A percentile compares a stretch with the other conserved stretches of the same genome.
phyloP scores from a whole-genome alignment of 2,329 filamentous ascomycete genomes.

The Bipolaris zeicola region DNA sequence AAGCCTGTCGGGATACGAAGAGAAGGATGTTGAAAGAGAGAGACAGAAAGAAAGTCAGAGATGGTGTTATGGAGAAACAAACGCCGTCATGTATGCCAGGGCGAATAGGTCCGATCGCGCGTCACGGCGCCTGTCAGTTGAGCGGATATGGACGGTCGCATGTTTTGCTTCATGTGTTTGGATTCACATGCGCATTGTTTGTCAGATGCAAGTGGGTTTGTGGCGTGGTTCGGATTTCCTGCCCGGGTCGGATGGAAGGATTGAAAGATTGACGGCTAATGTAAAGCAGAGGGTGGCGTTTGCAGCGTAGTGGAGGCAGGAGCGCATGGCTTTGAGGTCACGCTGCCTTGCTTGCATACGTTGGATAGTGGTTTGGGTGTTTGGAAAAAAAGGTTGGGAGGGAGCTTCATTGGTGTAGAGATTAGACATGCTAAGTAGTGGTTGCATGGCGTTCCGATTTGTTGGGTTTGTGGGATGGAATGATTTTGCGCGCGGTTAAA shows the following conservation, averaged over 20 bases:
- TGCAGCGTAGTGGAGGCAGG: conserved; percentile 4
- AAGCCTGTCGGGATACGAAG: not conserved
- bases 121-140: conserved; percentile 1
- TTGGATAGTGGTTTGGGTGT: conserved; percentile 7
- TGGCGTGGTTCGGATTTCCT: conserved; percentile 13
- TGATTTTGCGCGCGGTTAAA: not conserved
- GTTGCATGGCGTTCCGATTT: conserved; percentile 10
- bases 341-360: conserved; percentile 10
- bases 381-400: not conserved
- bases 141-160: not conserved
- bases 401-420: conserved; percentile 1
- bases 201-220: conserved; percentile 4
- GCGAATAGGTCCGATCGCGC: conserved; percentile 5
- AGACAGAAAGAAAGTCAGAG: not conserved
- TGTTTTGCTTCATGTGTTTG: not conserved
- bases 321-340: conserved; percentile 12
- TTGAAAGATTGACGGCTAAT: conserved; percentile 14
- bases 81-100: conserved; percentile 6
- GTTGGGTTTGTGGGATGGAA: not conserved
- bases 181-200: not conserved
- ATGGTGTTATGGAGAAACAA: not conserved
- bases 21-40: not conserved
- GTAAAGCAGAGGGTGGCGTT: not conserved
- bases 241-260: conserved; percentile 14
- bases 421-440: conserved; percentile 1